Base-by-base conservation (phyloP, 2,329 filamentous ascomycete species). In the Diplodia seriata region DNA sequence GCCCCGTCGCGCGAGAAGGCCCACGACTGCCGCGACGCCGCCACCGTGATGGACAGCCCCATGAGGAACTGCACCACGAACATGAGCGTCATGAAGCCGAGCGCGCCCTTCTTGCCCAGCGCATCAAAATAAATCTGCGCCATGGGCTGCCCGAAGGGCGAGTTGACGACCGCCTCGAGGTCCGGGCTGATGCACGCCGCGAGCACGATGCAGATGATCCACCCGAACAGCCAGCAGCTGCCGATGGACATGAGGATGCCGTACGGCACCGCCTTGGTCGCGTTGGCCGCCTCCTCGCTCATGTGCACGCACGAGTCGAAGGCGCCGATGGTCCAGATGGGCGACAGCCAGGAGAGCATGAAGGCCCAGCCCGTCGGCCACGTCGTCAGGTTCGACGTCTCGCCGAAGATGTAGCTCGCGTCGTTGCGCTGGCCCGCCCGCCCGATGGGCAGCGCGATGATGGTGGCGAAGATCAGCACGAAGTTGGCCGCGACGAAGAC, bases 51-150 rank as follows among this genome's bases (percentile, higher is more conserved):
- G 36, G 83, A 86, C 1, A 88, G 76, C 1, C 86, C 86, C 83
- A 89, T 89, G 26, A 89, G 79, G 74, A 87, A 89, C 73, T 89
- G 87, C 2, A 87, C 85, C 59, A 87, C 83, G 72, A 88, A 86
- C 23, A 89, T 76, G 0, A 89, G 79, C 1, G 81, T 80, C 84
- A 89, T 89, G 66, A 89, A 81, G 0, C 82, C 86, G 7, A 89
- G 74, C 0, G 87, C 85, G 5, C 86, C 87, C 5, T 82, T 78
- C 74, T 88, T 89, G 11, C 87, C 87, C 11, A 89, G 75, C 0
- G 86, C 85, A 68, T 89, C 86, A 69, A 83, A 88, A 76, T 88
- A 89, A 54, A 89, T 87, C 74, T 87, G 80, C 72, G 84, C 84
- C 83, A 87, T 86, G 1, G 87, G 87, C 72, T 89, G 87, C 1